phyloP scores from a whole-genome alignment of 73 alveolate genomes.

The Loxodes magnus region DNA sequence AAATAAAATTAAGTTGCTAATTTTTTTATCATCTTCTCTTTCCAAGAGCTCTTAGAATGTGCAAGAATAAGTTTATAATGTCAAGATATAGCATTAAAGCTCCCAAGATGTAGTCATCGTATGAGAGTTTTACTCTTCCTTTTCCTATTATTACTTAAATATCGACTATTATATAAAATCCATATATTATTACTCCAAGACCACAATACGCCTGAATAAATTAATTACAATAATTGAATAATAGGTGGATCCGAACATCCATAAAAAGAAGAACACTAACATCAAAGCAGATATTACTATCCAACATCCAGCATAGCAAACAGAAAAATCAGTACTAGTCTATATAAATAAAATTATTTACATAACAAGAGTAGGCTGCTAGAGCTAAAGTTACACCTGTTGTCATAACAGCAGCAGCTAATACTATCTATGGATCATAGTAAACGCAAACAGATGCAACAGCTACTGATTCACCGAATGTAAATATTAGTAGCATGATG shows the following conservation, averaged over 20 bases:
- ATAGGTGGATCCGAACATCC: constrained; percentile 13
- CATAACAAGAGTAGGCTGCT: constrained; percentile 29
- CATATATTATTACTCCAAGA: constrained; percentile 32
- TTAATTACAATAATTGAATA: constrained; percentile 7
- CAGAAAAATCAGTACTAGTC: too few relatives aligned
- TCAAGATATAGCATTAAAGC: constrained; percentile 59
- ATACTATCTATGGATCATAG: constrained; percentile 44
- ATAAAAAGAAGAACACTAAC: neutral
- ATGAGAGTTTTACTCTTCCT: constrained; percentile 30
- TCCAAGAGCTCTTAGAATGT: too few relatives aligned
- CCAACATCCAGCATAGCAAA: constrained; percentile 16
- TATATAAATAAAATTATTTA: too few relatives aligned
- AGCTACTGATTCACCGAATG: constrained; percentile 28
- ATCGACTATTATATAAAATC: constrained; percentile 57
- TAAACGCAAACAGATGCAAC: constrained; percentile 24
- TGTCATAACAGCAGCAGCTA: constrained; percentile 34
- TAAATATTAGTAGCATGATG: constrained; percentile 30
- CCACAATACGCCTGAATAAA: constrained; percentile 19
- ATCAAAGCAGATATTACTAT: neutral
- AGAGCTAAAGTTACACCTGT: constrained; percentile 21
- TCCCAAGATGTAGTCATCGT: constrained; percentile 65
- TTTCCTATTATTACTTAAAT: constrained; percentile 41
- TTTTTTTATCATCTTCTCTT: too few relatives aligned
- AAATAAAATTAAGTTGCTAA: too few relatives aligned
- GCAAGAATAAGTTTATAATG: constrained; percentile 33